Evolutionary conservation across 495 filamentous ascomycete genomes (phyloP).

Genomic region (Hyaloscypha variabilis): DNA sequence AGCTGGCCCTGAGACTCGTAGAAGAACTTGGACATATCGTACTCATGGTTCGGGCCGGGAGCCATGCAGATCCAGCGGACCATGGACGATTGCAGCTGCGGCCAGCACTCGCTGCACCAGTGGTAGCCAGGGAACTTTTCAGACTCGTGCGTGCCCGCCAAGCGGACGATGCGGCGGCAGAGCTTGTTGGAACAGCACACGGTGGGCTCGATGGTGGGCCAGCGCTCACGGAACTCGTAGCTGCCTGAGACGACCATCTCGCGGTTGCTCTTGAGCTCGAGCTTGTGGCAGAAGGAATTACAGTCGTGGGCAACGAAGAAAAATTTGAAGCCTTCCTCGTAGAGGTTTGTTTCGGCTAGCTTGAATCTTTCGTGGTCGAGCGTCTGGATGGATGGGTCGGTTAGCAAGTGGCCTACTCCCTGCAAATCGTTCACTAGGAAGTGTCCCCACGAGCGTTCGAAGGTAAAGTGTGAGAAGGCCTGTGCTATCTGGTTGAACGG

Average conservation of each 20-base stretch:
- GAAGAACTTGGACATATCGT: slow-evolving; percentile 17
- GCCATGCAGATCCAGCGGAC: slow-evolving; percentile 21
- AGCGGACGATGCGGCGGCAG: slow-evolving; percentile 36
- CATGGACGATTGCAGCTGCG: slow-evolving; percentile 32
- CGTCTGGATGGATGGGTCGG: slow-evolving; percentile 42
- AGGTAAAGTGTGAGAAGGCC: slow-evolving; percentile 46
- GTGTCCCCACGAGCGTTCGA: slow-evolving; percentile 40
- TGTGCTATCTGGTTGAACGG: slow-evolving; percentile 36
- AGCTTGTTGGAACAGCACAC: slow-evolving; percentile 45
- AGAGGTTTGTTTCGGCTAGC: slow-evolving; percentile 33
- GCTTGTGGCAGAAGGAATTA: slow-evolving; percentile 41
- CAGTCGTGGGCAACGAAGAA: slow-evolving; percentile 40
- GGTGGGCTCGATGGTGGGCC: slow-evolving; percentile 24
- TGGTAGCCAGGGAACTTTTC: slow-evolving; percentile 29
- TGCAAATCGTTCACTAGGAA: slow-evolving; percentile 39
- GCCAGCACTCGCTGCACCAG: slow-evolving; percentile 38
- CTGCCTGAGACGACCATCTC: slow-evolving; percentile 28
- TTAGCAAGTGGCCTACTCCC: slow-evolving; percentile 36
- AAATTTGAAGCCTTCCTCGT: slow-evolving; percentile 39
- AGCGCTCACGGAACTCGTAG: slow-evolving; percentile 30
- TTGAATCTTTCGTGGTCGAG: slow-evolving; percentile 35
- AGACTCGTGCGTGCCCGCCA: slow-evolving; percentile 17
- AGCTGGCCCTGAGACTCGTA: slow-evolving; percentile 16
- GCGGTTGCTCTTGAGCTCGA: slow-evolving; percentile 37
- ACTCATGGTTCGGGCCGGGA: slow-evolving; percentile 11